phyloP scores from a whole-genome alignment of 2,329 filamentous ascomycete genomes.

The Pseudogymnoascus sp. region DNA sequence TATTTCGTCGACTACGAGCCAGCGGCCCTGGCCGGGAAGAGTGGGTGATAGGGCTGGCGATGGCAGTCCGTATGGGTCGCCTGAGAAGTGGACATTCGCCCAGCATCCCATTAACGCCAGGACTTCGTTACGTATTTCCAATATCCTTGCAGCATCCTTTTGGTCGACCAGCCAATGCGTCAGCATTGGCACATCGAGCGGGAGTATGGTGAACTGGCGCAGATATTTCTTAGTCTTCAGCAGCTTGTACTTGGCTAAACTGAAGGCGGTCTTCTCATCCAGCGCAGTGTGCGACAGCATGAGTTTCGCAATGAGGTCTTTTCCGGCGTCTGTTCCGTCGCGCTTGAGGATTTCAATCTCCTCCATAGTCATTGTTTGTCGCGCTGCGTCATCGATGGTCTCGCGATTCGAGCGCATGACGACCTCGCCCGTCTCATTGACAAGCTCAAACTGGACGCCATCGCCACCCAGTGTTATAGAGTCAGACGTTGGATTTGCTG shows the following conservation, averaged over 20 bases:
- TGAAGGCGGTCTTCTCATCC: conserved; percentile 91
- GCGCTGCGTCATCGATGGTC: conserved; percentile 52
- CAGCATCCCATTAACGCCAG: conserved; percentile 77
- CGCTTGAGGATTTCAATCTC: conserved; percentile 68
- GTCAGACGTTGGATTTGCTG: conserved; percentile 36
- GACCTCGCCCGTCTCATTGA: conserved; percentile 41
- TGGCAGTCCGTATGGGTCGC: conserved; percentile 22
- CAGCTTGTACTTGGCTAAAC: conserved; percentile 90
- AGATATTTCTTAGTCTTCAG: conserved; percentile 93
- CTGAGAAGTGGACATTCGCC: conserved; percentile 72
- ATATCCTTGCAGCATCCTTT: conserved; percentile 69
- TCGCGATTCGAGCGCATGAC: conserved; percentile 51
- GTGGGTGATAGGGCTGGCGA: not conserved
- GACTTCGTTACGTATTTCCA: conserved; percentile 82
- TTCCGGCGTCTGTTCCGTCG: conserved; percentile 69
- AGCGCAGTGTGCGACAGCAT: conserved; percentile 82
- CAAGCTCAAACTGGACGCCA: conserved; percentile 39
- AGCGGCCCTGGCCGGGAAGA: conserved; percentile 44
- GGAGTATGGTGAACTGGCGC: conserved; percentile 75
- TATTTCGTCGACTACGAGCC: conserved; percentile 64
- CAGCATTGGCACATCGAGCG: conserved; percentile 71
- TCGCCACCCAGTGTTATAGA: conserved; percentile 35
- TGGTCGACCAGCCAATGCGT: conserved; percentile 72
- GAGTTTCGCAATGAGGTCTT: conserved; percentile 87
- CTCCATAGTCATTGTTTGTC: conserved; percentile 68